These are phyloP conservation scores for Boletus reticulatus DNA, from an alignment of 768 basidiomycete genomes.

Conservation along the genomic window DNA sequence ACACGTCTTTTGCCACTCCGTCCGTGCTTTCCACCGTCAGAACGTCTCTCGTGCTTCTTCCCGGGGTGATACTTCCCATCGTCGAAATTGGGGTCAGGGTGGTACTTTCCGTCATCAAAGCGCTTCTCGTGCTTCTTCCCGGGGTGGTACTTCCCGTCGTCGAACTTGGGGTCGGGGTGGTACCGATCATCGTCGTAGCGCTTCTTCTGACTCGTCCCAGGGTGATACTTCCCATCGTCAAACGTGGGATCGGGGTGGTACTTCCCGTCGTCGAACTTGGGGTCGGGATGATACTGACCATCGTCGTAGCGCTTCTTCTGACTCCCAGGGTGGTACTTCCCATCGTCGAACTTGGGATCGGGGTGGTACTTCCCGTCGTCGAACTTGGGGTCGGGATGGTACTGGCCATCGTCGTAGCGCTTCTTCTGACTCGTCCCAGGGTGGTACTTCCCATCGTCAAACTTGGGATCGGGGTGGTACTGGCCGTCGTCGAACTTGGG, in stretches of 20 bases:
- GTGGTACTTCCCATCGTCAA: neutral
- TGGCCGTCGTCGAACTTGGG: constrained; percentile 16
- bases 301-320: neutral
- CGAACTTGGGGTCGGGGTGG: neutral
- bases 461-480: neutral
- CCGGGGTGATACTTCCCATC: constrained; percentile 1
- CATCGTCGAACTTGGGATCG: neutral
- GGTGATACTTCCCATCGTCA: neutral
- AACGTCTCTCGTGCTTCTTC: neutral
- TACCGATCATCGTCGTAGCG: neutral
- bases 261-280: neutral
- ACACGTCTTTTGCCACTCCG: neutral
- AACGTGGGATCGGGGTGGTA: constrained; percentile 9
- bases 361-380: neutral
- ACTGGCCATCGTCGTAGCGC: neutral
- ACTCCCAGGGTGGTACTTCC: neutral
- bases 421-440: neutral
- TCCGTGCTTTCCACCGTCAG: constrained; percentile 3
- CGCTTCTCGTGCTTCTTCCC: neutral
- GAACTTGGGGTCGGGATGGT: neutral
- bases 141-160: constrained; percentile 10
- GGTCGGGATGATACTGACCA: neutral
- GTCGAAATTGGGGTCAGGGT: neutral
- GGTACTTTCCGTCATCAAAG: neutral
- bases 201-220: neutral